Conservation (phyloP, 305 asterid species). For the Nicotiana rustica region DNA sequence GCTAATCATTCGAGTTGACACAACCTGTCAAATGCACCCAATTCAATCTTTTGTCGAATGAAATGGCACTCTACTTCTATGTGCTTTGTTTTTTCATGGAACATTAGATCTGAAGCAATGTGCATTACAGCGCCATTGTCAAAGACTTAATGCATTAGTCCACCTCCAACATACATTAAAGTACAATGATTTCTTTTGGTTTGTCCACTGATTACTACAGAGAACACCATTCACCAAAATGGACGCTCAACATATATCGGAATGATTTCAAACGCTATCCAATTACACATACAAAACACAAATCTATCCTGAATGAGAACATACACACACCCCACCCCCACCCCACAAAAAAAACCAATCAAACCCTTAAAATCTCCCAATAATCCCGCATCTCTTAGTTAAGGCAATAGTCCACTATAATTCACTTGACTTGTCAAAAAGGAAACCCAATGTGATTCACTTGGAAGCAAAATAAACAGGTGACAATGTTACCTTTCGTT, state of each 20-base stretch:
- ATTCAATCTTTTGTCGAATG: neutral
- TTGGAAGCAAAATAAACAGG: conserved; percentile 27
- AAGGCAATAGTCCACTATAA: conserved; percentile 8
- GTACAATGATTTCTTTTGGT: neutral
- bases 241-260: neutral
- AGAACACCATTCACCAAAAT: neutral
- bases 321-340: no score
- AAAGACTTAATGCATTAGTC: neutral
- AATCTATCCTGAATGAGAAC: neutral
- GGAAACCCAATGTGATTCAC: neutral
- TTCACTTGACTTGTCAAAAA: conserved; percentile 15
- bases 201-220: neutral
- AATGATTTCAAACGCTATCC: conserved; percentile 16
- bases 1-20: neutral
- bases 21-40: neutral
- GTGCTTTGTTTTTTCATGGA: neutral
- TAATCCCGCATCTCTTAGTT: conserved; percentile 5
- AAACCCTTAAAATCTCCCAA: neutral
- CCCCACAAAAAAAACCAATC: neutral
- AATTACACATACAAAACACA: conserved; percentile 20
- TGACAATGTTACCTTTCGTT: conserved; percentile 66
- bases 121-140: neutral
- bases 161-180: neutral
- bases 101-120: neutral
- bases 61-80: conserved; percentile 6